Evolutionary conservation across 2,329 filamentous ascomycete genomes (phyloP), one percentile per base, ranked within the genome.

Genomic region (Aspergillus latus): DNA sequence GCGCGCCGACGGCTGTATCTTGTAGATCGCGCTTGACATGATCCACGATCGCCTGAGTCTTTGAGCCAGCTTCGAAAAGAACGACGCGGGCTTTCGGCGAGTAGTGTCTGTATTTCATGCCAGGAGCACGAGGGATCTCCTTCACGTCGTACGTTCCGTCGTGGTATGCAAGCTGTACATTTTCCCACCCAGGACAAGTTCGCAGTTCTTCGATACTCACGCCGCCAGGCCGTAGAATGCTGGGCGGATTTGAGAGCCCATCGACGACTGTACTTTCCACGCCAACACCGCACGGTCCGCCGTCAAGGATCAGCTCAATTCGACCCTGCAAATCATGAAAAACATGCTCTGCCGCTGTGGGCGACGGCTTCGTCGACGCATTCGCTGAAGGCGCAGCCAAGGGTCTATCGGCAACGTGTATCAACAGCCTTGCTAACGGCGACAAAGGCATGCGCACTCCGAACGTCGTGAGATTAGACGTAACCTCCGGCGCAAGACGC

Each of bases 41-140:
- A 7, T 64, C 60, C 29, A 65, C 56, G 15, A 74, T 68, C 7
- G 63, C 65, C 2, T 59, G 44, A 16, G 61, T 53, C 43, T 62
- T 62, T 59, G 71, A 69, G 1, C 76, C 78, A 30, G 83, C 75
- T 70, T 96, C 90, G 69, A 92, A 96, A 1, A 97, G 79, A 11
- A 96, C 78, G 2, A 99, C 92, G 45, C 82, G 85, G 1, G 94
- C 95, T 72, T 87, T 90, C 1, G 94, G 94, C 43, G 92, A 96
- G 69, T 99, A 99, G 72, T 99, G 94, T 70, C 94, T 90, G 72
- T 99, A 99, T 75, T 99, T 99, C 94, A 99, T 99, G 1, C 94
- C 94, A 0, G 94, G 94, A 0, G 94, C 94, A 55, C 90, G 82
- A 0, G 94, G 94, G 8, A 82, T 81, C 50, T 73, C 77, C 49